Conservation (phyloP, 106 monocot species). For the Apostasia shenzhenica region DNA sequence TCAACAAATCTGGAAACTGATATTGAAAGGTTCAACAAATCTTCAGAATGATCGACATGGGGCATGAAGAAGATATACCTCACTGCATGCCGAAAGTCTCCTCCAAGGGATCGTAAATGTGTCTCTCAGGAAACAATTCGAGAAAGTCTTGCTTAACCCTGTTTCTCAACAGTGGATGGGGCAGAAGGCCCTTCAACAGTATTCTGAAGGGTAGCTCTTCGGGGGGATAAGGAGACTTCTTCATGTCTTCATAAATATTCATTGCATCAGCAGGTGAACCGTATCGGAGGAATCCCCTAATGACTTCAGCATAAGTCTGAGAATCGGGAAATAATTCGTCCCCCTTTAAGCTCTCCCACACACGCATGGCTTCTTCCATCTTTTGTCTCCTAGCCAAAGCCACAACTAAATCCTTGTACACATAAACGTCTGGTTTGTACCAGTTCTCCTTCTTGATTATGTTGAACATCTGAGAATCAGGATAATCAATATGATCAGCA, state of each 20-base stretch:
- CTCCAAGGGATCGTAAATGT: constrained; percentile 93
- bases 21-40: too few species aligned
- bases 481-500: neutral
- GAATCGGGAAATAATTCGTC: constrained; percentile 78
- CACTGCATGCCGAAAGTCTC: constrained; percentile 86
- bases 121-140: constrained; percentile 88
- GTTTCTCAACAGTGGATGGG: constrained; percentile 78
- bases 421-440: constrained; percentile 86
- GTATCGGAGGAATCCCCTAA: constrained; percentile 81
- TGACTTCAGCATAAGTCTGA: constrained; percentile 93
- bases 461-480: constrained; percentile 60
- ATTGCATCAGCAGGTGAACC: constrained; percentile 97
- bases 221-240: constrained; percentile 80
- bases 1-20: too few species aligned
- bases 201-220: constrained; percentile 87
- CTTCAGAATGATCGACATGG: too few species aligned
- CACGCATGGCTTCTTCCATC: constrained; percentile 83
- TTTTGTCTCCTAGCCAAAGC: constrained; percentile 64
- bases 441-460: constrained; percentile 85
- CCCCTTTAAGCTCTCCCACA: constrained; percentile 71
- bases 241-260: constrained; percentile 99
- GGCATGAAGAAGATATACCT: constrained; percentile 10
- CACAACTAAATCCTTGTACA: constrained; percentile 93
- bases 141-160: constrained; percentile 91
- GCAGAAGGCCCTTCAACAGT: constrained; percentile 84